Conservation (phyloP, 2,329 filamentous ascomycete genomes). For the Diplodia mutila region DNA sequence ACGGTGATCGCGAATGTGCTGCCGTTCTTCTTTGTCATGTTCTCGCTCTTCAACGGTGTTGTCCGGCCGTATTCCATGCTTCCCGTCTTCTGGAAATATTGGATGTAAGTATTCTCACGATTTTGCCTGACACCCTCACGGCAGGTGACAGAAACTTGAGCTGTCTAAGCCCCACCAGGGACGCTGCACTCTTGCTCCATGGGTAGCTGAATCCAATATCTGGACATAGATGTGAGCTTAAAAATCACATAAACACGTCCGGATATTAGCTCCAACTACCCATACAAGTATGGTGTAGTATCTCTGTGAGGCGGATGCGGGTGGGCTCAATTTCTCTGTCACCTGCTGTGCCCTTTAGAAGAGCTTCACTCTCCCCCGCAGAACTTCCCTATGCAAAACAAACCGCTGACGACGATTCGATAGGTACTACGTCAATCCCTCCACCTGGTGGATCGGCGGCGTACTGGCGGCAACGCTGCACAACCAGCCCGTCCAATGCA, state of each 20-base stretch:
- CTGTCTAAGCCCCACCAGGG: too few relatives aligned
- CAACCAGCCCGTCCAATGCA: conserved; percentile 50
- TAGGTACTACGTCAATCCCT: conserved; percentile 66
- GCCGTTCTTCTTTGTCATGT: conserved; percentile 82
- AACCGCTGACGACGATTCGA: neutral
- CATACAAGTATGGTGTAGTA: too few relatives aligned
- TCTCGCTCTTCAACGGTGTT: conserved; percentile 76
- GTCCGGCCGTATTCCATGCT: conserved; percentile 68
- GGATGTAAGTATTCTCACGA: conserved; percentile 48
- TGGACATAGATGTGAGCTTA: too few relatives aligned
- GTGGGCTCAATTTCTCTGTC: too few relatives aligned
- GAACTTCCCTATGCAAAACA: neutral
- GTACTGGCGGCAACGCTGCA: conserved; percentile 67
- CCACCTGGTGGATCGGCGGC: conserved; percentile 73
- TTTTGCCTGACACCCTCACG: too few relatives aligned
- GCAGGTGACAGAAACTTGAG: too few relatives aligned
- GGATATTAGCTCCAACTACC: too few relatives aligned
- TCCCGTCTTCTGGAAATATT: conserved; percentile 73
- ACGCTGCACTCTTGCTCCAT: too few relatives aligned
- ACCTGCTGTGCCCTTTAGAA: neutral
- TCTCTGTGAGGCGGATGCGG: too few relatives aligned
- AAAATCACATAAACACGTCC: too few relatives aligned
- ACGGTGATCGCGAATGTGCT: conserved; percentile 75
- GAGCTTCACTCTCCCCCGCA: neutral
- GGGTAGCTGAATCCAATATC: too few relatives aligned